Conservation (phyloP, 1,284 basidiomycete species). For the Wallemia mellicola region DNA sequence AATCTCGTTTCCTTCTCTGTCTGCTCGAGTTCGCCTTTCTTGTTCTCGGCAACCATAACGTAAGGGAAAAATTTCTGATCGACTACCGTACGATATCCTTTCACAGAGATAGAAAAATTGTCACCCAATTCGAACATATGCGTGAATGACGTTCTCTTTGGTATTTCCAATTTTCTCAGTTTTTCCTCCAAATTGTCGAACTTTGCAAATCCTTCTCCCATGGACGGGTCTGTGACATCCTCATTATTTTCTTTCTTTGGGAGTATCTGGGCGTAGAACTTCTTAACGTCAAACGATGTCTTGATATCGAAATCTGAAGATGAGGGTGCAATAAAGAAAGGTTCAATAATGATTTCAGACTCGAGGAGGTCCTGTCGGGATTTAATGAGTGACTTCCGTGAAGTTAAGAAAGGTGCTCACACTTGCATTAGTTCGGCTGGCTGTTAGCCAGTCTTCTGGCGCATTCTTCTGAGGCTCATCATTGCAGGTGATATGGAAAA, state of each 20-base stretch:
- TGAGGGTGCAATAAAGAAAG: constrained; percentile 52
- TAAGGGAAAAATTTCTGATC: constrained; percentile 7
- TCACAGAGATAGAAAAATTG: constrained; percentile 58
- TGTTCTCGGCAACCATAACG: constrained; percentile 10
- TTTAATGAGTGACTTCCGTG: constrained; percentile 2
- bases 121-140: constrained; percentile 51
- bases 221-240: not conserved
- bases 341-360: constrained; percentile 36
- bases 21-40: constrained; percentile 8
- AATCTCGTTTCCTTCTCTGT: constrained; percentile 9
- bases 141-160: constrained; percentile 62
- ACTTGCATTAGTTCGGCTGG: constrained; percentile 34
- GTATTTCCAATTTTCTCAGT: constrained; percentile 53
- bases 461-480: constrained; percentile 30
- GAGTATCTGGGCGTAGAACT: constrained; percentile 49
- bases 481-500: constrained; percentile 77
- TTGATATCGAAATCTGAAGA: constrained; percentile 17
- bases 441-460: constrained; percentile 26
- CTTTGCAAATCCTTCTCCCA: constrained; percentile 38
- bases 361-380: not conserved
- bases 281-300: constrained; percentile 37
- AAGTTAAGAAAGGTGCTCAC: constrained; percentile 16
- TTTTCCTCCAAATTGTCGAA: constrained; percentile 20
- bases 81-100: constrained; percentile 31
- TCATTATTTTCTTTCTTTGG: not conserved